A percentile compares a stretch with the other conserved stretches of the same genome.
Conservation (phyloP, 805 yeast species). For the Schizosaccharomyces lindneri region DNA sequence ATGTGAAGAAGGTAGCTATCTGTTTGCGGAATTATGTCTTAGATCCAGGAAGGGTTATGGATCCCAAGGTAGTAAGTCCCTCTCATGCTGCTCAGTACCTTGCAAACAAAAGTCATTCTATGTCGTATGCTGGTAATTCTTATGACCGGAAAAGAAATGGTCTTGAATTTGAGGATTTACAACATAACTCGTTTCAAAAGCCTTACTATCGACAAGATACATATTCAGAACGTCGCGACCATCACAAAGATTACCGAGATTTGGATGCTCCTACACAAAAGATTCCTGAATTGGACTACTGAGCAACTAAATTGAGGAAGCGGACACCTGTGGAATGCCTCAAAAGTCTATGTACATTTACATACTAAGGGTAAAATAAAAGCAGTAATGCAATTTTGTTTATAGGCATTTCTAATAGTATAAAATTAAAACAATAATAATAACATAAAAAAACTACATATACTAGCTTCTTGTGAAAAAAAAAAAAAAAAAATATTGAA, state of each 20-base stretch:
- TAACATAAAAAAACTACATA: too few species aligned
- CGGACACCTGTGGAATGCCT: too few species aligned
- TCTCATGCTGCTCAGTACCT: not conserved
- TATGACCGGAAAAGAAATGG: too few species aligned
- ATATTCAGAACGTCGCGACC: not conserved
- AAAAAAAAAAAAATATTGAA: not conserved
- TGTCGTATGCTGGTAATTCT: not conserved
- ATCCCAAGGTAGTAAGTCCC: not conserved
- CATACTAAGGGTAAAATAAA: too few species aligned
- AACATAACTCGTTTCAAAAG: not conserved
- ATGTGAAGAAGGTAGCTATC: not conserved
- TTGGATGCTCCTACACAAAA: not conserved
- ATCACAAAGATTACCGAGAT: not conserved
- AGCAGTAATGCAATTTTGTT: too few species aligned
- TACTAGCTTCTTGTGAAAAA: not conserved
- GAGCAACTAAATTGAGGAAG: not conserved
- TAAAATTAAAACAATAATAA: too few species aligned
- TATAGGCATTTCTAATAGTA: too few species aligned
- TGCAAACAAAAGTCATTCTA: not conserved
- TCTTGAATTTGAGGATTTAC: too few species aligned
- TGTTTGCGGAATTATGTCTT: not conserved
- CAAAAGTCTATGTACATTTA: too few species aligned
- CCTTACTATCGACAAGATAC: not conserved
- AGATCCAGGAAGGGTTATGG: not conserved
- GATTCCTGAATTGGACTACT: not conserved